phyloP scores from a whole-genome alignment of 2,329 filamentous ascomycete species.

The Sclerotinia nivalis region DNA sequence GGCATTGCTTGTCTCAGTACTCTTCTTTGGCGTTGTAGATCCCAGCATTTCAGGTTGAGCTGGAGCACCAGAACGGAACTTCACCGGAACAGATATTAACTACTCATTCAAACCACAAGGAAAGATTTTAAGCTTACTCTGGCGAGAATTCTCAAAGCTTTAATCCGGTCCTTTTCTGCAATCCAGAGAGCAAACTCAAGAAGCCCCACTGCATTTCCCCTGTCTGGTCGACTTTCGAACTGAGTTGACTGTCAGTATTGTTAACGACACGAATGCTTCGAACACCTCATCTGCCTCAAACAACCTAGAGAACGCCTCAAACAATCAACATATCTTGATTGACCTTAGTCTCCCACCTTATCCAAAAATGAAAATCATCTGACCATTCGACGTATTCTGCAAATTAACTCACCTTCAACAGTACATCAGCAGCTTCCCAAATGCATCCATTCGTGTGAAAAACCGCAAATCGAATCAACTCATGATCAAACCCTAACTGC shows the following conservation, averaged over 20 bases:
- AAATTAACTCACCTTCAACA: neutral
- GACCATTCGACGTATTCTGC: too few relatives aligned
- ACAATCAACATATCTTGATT: neutral
- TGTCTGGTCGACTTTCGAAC: neutral
- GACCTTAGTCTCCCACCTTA: neutral
- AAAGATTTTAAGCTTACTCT: neutral
- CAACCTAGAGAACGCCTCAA: too few relatives aligned
- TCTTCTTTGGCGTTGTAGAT: too few relatives aligned
- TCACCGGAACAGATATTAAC: neutral
- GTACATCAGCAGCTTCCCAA: neutral
- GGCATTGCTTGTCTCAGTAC: neutral
- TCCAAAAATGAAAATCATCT: neutral
- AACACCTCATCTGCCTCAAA: neutral
- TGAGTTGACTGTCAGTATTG: neutral
- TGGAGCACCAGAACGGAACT: neutral
- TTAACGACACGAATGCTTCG: neutral
- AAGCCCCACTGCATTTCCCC: neutral
- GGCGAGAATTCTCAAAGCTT: constrained; percentile 4
- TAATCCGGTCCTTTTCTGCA: neutral
- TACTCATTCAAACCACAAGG: neutral
- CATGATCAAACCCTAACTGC: neutral
- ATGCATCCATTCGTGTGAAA: neutral
- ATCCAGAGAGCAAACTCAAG: constrained; percentile 7
- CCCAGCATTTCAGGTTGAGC: neutral
- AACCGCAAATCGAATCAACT: neutral